Base-by-base conservation (phyloP, 805 yeast species). In the Candida oleophila region DNA sequence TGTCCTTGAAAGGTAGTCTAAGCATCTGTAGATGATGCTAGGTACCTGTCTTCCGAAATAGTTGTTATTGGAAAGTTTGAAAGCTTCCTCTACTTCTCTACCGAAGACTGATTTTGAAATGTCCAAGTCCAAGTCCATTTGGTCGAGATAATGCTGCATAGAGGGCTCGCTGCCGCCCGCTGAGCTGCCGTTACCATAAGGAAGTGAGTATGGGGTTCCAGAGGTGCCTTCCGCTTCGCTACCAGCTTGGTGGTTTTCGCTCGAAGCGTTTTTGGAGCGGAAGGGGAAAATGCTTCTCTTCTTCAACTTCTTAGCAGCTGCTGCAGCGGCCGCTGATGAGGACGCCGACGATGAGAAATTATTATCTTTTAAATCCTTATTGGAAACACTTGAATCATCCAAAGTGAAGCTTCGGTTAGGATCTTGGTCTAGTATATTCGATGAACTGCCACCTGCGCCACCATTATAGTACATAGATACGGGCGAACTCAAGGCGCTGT, bases 1-100 rank as follows among this genome's bases (percentile, higher is more conserved):
- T 21, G 83, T 77, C 34, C 72, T 75, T 42, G 76, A 74, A 42
- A 92, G 71, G 53, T 77, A 87, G 47, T 81, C 85, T 30, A 91
- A 58, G 58, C 96, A 89, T 49, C 96, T 69, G 55, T 70, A 86
- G 15, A 89, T 80, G 5, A 92, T 82, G 36, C 90, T 81, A 1
- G 99, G 97, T 16, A 86, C 74, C 5, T 62, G 63, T 30, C 69
- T 73, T 18, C 78, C 74, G 48, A 68, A 60, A 56, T 76, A 51
- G 30, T 66, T 62, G 43, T 74, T 74, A 3, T 78, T 70, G 2
- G 91, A 83, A 25, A 82, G 55, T 16, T 71, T 68, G 37, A 74
- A 65, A 0, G 85, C 83, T 15, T 71, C 74, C 2, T 65, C 68
- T 22, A 89, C 55, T 0, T 84, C 78, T n/a, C 81, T 69, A 0